A percentile compares a stretch with the other conserved stretches of the same genome.
These are phyloP conservation scores for Gossypium rotundifolium DNA, from an alignment of 345 rosid genomes.

Conservation along the genomic window DNA sequence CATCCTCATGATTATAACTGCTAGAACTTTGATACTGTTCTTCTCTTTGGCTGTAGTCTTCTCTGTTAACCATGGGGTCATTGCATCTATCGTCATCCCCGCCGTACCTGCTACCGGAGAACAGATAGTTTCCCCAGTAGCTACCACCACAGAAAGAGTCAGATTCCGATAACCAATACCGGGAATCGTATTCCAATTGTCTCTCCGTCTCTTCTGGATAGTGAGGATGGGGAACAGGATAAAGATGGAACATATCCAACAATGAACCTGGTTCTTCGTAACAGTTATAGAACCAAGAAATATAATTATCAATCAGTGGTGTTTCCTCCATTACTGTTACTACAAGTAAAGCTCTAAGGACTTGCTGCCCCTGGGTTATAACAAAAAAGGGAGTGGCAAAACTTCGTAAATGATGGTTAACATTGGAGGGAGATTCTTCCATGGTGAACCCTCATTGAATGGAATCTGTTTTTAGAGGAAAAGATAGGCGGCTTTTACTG, in stretches of 20 bases:
- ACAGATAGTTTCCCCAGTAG: background rate
- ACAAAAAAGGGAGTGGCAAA: background rate
- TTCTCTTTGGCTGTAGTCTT: conserved; percentile 3
- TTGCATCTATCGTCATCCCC: background rate
- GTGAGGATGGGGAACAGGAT: background rate
- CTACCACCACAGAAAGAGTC: background rate
- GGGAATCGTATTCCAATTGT: background rate
- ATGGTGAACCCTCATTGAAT: background rate
- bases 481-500: background rate
- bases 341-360: background rate
- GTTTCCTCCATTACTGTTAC: background rate
- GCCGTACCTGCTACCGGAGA: background rate
- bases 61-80: background rate
- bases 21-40: background rate
- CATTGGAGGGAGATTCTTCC: background rate
- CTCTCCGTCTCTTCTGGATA: background rate
- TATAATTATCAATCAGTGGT: background rate
- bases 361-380: background rate
- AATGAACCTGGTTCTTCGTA: background rate
- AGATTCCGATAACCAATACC: background rate
- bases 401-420: background rate
- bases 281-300: background rate
- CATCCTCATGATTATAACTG: background rate
- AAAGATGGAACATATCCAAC: background rate
- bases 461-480: background rate